These are phyloP conservation scores for Ilyonectria sp. DNA, from an alignment of 2,329 filamentous ascomycete genomes.

Conservation along the genomic window DNA sequence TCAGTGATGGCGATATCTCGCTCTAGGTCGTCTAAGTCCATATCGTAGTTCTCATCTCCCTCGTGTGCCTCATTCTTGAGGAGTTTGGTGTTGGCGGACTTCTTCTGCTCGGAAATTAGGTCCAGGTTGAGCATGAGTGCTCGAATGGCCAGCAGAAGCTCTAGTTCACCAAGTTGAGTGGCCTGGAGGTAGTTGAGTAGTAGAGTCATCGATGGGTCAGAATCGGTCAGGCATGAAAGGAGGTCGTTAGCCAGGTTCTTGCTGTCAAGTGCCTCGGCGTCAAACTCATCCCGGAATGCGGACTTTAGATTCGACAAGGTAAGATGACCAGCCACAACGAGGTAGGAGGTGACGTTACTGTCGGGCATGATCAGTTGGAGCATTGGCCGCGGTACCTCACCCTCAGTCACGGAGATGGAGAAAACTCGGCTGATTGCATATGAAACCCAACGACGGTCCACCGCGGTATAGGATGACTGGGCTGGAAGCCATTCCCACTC, in stretches of 20 bases:
- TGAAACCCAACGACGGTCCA: conserved; percentile 77
- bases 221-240: conserved; percentile 72
- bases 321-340: conserved; percentile 73
- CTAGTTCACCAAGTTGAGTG: conserved; percentile 75
- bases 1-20: conserved; percentile 78
- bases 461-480: conserved; percentile 64
- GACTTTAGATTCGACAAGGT: conserved; percentile 72
- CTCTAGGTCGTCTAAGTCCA: conserved; percentile 73
- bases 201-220: conserved; percentile 79
- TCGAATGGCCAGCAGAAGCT: conserved; percentile 77
- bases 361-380: conserved; percentile 60
- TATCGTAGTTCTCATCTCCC: conserved; percentile 56
- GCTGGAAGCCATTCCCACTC: conserved; percentile 68
- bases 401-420: conserved; percentile 62
- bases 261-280: conserved; percentile 59
- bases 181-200: conserved; percentile 76
- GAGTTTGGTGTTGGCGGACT: conserved; percentile 51
- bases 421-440: conserved; percentile 76
- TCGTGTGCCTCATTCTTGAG: conserved; percentile 50
- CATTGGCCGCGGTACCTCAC: conserved; percentile 54
- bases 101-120: conserved; percentile 62
- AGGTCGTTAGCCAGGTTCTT: conserved; percentile 73
- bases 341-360: conserved; percentile 71
- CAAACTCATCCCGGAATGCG: conserved; percentile 67
- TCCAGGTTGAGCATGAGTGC: conserved; percentile 80